Evolutionary conservation across 2,329 filamentous ascomycete genomes (phyloP).

Genomic region (Onygenales sp.): DNA sequence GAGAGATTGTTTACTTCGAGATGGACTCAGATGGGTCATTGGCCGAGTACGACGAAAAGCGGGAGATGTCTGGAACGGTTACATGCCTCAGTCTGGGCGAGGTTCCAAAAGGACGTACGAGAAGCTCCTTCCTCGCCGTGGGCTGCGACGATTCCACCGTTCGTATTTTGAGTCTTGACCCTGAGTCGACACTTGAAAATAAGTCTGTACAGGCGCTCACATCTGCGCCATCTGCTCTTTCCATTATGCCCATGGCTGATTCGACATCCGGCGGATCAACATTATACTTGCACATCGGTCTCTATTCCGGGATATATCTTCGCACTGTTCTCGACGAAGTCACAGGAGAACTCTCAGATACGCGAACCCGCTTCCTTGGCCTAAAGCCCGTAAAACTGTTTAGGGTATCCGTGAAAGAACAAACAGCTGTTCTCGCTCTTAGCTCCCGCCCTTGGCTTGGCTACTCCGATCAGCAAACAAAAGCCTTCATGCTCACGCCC

Average conservation of each 20-base stretch:
- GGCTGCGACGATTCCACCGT: slow-evolving; percentile 96
- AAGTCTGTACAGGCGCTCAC: slow-evolving; percentile 92
- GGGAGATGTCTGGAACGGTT: slow-evolving; percentile 90
- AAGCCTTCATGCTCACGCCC: slow-evolving; percentile 84
- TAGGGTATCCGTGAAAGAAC: slow-evolving; percentile 76
- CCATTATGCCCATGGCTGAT: slow-evolving; percentile 93
- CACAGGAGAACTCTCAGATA: slow-evolving; percentile 91
- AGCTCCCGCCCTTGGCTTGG: slow-evolving; percentile 95
- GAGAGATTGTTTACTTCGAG: slow-evolving; percentile 96
- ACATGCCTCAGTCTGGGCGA: slow-evolving; percentile 90
- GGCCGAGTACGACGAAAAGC: slow-evolving; percentile 89
- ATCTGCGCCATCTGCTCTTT: slow-evolving; percentile 76
- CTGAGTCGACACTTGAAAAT: slow-evolving; percentile 81
- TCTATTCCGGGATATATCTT: slow-evolving; percentile 92
- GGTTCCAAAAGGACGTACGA: slow-evolving; percentile 77
- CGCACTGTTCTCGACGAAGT: slow-evolving; percentile 91
- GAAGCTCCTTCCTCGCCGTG: slow-evolving; percentile 89
- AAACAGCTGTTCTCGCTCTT: slow-evolving; percentile 76
- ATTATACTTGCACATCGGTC: slow-evolving; percentile 87
- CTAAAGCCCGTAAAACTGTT: slow-evolving; percentile 85
- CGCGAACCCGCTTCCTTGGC: slow-evolving; percentile 85
- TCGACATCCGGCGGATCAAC: slow-evolving; percentile 81
- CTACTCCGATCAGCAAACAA: slow-evolving; percentile 79
- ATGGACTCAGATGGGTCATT: slow-evolving; percentile 87
- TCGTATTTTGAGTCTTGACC: slow-evolving; percentile 79